These are phyloP conservation scores for Leccinum solheimii DNA, from an alignment of 1,284 basidiomycete genomes.

Conservation along the genomic window DNA sequence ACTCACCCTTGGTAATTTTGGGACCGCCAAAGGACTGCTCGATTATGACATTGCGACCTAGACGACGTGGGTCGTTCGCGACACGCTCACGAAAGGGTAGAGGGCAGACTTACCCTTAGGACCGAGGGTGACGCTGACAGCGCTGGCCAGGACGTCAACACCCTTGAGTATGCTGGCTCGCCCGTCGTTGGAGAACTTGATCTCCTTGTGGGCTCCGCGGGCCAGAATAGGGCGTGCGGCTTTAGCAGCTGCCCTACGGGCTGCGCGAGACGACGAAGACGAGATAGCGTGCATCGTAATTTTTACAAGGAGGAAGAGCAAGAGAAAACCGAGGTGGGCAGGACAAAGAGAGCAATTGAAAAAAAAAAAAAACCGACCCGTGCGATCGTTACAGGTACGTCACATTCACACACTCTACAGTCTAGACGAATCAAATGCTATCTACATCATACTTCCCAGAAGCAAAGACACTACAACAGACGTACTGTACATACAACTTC, in stretches of 20 bases:
- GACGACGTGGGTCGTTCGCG: not conserved
- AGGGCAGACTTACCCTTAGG: slow-evolving; percentile 74
- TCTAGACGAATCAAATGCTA: too few species aligned
- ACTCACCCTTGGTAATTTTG: slow-evolving; percentile 92
- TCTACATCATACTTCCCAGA: too few species aligned
- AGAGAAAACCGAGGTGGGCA: not conserved
- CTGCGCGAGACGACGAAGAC: slow-evolving; percentile 44
- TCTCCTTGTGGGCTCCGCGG: slow-evolving; percentile 90
- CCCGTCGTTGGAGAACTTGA: slow-evolving; percentile 96
- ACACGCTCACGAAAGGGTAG: slow-evolving; percentile 12
- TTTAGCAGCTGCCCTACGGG: slow-evolving; percentile 51
- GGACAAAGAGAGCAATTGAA: not conserved
- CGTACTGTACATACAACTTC: not conserved
- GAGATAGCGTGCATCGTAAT: slow-evolving; percentile 29
- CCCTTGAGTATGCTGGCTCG: slow-evolving; percentile 93
- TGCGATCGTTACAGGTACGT: not conserved
- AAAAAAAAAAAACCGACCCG: slow-evolving; percentile 17
- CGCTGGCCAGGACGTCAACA: slow-evolving; percentile 95
- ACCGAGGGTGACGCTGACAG: slow-evolving; percentile 93
- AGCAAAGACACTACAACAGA: too few species aligned
- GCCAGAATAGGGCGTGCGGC: slow-evolving; percentile 43
- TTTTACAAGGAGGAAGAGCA: not conserved
- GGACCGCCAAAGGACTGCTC: slow-evolving; percentile 97
- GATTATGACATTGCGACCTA: slow-evolving; percentile 97
- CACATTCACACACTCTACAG: not conserved